Evolutionary conservation across 495 filamentous ascomycete genomes (phyloP), one percentile per base, ranked within the genome.

Genomic region (Wilcoxina mikolae): DNA sequence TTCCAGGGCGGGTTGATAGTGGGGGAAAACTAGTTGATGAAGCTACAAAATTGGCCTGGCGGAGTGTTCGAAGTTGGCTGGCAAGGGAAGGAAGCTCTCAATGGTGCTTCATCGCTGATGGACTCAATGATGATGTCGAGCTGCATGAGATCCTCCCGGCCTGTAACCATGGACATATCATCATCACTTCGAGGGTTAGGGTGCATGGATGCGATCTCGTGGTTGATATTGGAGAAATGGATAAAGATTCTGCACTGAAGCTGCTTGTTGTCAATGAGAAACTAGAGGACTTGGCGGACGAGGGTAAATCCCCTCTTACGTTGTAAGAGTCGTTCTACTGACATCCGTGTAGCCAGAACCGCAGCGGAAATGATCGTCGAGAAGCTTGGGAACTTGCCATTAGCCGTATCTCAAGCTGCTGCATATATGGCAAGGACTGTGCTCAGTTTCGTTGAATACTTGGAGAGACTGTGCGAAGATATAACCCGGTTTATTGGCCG

Each of bases 391-490:
- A 52, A 33, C 35, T 57, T 68, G n/a, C 63, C 65, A 3, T 56
- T 68, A 12, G 67, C 65, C 2, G 45, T 68, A 28, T 45, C 59
- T 1, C 65, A 67, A 39, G 60, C 67, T 1, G 60, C 58, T 23
- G 58, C 62, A 48, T 64, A 64, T 52, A 58, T 64, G 47, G 38
- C 54, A 11, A 58, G 59, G 26, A 68, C 54, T 48, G 59, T 51
- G 60, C 20, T 23, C 5, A 35, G 7, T 18, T 23, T 38, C 5
- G 35, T 7, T 10, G 17, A 47, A 15, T 58, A 58, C 25, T 48
- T 39, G 18, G 4, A 50, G 2, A 49, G 51, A 22, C 56, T 56
- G 12, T 9, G 54, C 3, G 20, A 52, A 17, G 29, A 42, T 29
- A 43, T 53, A 35, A 47, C 33, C 0, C 38, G 27, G 15, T 17